Evolutionary conservation across 73 alveolate genomes (phyloP).

Genomic region (Breviolum minutum): DNA sequence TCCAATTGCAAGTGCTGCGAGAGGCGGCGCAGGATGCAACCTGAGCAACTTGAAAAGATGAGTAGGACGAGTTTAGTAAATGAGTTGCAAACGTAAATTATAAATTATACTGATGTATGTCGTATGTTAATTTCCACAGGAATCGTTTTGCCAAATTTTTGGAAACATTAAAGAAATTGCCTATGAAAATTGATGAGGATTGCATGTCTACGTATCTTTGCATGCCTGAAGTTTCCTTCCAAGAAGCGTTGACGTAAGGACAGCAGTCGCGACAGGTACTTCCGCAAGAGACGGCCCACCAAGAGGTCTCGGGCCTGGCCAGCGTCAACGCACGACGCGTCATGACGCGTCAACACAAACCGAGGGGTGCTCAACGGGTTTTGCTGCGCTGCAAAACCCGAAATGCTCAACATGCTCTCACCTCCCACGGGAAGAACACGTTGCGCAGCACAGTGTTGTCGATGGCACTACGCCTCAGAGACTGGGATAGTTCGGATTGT

Average conservation of each 20-base stretch:
- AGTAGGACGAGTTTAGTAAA: not conserved
- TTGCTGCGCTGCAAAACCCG: too few species aligned
- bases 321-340: too few species aligned
- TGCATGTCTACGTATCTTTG: not conserved
- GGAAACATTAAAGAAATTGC: too few species aligned
- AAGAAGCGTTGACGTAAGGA: conserved; percentile 69
- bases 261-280: conserved; percentile 80
- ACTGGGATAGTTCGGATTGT: not conserved
- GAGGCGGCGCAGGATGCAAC: conserved; percentile 46
- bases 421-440: conserved; percentile 92
- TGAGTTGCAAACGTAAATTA: not conserved
- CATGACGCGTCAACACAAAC: not conserved
- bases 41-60: not conserved
- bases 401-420: too few species aligned
- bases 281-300: conserved; percentile 82
- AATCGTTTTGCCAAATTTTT: not conserved
- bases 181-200: too few species aligned
- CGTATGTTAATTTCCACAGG: not conserved
- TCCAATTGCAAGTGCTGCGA: conserved; percentile 66
- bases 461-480: conserved; percentile 75
- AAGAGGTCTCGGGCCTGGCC: conserved; percentile 65
- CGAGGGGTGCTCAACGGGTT: too few species aligned
- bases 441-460: conserved; percentile 95
- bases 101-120: too few species aligned
- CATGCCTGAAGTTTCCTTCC: not conserved